Conservation (phyloP, 2,329 filamentous ascomycete species). For the Emergomyces pasteurianus region DNA sequence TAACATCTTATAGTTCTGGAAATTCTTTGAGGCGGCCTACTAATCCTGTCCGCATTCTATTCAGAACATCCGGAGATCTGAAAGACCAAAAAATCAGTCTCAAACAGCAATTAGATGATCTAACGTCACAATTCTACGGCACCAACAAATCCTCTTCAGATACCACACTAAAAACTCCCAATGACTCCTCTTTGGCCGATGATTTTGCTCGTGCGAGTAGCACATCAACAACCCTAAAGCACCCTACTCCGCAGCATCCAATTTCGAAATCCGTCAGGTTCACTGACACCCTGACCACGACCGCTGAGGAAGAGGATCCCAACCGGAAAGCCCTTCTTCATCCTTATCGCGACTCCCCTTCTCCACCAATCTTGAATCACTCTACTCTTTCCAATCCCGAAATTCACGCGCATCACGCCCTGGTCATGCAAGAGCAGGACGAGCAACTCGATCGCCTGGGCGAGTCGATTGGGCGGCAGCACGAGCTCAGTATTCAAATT, state of each 20-base stretch:
- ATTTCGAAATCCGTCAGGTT: conserved; percentile 72
- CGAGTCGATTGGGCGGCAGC: conserved; percentile 74
- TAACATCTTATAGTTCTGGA: neutral
- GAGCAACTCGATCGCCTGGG: conserved; percentile 81
- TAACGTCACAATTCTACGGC: conserved; percentile 70
- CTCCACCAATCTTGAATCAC: conserved; percentile 37
- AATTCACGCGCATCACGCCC: conserved; percentile 72
- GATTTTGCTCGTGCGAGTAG: conserved; percentile 54
- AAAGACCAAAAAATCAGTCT: conserved; percentile 56
- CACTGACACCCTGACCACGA: conserved; percentile 45
- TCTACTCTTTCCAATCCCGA: conserved; percentile 62
- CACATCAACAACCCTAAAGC: conserved; percentile 28
- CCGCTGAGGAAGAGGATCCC: conserved; percentile 38
- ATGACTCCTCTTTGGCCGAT: conserved; percentile 48
- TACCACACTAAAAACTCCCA: conserved; percentile 46
- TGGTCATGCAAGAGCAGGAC: conserved; percentile 79
- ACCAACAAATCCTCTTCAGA: conserved; percentile 37
- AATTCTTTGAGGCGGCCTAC: neutral
- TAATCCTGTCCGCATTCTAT: neutral
- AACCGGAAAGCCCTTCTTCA: conserved; percentile 50
- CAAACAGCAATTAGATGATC: conserved; percentile 60
- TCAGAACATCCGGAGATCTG: conserved; percentile 36
- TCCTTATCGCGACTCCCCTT: conserved; percentile 46
- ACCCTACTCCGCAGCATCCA: conserved; percentile 33
- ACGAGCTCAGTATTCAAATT: conserved; percentile 89